Evolutionary conservation across 768 basidiomycete genomes (phyloP), one percentile per base, ranked within the genome.

Genomic region (Podaxis mareebaensis): DNA sequence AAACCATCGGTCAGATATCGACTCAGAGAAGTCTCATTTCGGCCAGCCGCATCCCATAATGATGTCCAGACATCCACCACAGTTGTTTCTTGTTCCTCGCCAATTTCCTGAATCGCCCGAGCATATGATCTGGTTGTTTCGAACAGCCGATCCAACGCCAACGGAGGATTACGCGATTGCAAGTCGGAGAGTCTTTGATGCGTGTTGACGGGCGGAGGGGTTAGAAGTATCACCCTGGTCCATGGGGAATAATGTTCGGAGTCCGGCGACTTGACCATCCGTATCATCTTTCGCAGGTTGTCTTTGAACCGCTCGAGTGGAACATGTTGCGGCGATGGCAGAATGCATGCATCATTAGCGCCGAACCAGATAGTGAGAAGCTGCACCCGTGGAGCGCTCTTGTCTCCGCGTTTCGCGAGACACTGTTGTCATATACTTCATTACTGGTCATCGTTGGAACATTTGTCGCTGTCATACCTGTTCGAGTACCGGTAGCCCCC

Each of bases 281-380:
- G 69, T 63, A 96, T 77, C 69, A 96, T 84, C 30, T 79, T 73
- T 53, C 73, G 73, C 49, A 96, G 76, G 71, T 95, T 95, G 55
- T 75, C 72, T 38, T 77, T 81, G 79, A 86, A 96, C 53, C 79
- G 78, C 20, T 78, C 74, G 28, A 92, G 75, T 3, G 93, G 89
- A 49, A 96, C 90, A 70, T 94, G 90, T 70, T 96, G 95, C 15
- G 79, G 75, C 20, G 82, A 86, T 0, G 83, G 83, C 30, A 76
- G 73, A 55, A 92, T 78, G 67, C 84, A 85, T 5, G 95, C 85
- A 72, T 98, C 95, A 75, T 98, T 98, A 15, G 89, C 88, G 53
- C 95, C 95, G 64, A 92, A 92, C 93, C 93, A 97, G 70, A 96
- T 86, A 5, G 85, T 85, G 64, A 96, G 78, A n/a, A 96, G 73